A percentile compares a stretch with the other conserved stretches of the same genome.
These are phyloP conservation scores for Leccinum olivaceopallidum DNA, from an alignment of 768 basidiomycete species.

Conservation along the genomic window DNA sequence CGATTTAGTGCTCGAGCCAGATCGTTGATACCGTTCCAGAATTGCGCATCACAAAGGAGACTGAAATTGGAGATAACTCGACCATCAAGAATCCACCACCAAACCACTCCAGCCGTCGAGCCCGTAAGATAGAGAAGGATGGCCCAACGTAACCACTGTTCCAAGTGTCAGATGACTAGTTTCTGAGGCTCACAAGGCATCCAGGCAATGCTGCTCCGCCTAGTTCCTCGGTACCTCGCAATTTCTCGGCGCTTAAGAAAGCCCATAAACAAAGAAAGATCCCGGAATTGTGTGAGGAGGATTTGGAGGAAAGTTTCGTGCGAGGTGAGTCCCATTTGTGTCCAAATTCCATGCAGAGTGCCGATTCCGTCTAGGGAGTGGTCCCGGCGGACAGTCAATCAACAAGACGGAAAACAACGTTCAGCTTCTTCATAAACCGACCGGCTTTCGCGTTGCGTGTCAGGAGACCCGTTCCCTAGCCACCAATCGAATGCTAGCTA, in stretches of 20 bases:
- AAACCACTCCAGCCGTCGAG: slow-evolving; percentile 47
- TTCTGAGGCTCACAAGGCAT: slow-evolving; percentile 30
- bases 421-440: slow-evolving; percentile 85
- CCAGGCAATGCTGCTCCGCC: slow-evolving; percentile 35
- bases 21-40: slow-evolving; percentile 41
- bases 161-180: slow-evolving; percentile 31
- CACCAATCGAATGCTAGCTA: slow-evolving; percentile 76
- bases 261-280: slow-evolving; percentile 62
- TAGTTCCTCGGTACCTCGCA: slow-evolving; percentile 34
- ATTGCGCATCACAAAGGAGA: slow-evolving; percentile 72
- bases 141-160: slow-evolving; percentile 27
- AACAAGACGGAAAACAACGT: slow-evolving; percentile 95
- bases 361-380: slow-evolving; percentile 60
- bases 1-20: not conserved
- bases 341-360: slow-evolving; percentile 3
- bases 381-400: slow-evolving; percentile 95
- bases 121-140: slow-evolving; percentile 44
- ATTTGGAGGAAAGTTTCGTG: slow-evolving; percentile 87
- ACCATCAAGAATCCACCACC: slow-evolving; percentile 63
- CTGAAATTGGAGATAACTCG: slow-evolving; percentile 86
- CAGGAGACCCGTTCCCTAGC: slow-evolving; percentile 87
- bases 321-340: slow-evolving; percentile 52
- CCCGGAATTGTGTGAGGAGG: slow-evolving; percentile 72
- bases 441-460: slow-evolving; percentile 81
- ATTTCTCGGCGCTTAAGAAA: slow-evolving; percentile 72